Evolutionary conservation across 2,329 filamentous ascomycete genomes (phyloP).

Genomic region (Colletotrichum orchidophilum): DNA sequence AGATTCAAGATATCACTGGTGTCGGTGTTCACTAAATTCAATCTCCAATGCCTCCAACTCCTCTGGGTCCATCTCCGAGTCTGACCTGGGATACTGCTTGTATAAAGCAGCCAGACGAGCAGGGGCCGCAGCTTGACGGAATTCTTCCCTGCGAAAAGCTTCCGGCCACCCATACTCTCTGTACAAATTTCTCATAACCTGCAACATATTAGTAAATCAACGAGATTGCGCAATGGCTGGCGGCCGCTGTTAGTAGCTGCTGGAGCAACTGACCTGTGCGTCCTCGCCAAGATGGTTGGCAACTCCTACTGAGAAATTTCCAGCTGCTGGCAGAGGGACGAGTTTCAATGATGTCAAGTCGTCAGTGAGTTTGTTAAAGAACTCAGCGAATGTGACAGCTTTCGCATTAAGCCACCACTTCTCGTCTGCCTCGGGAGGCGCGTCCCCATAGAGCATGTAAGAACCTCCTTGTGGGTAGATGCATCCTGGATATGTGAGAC

Average conservation of each 20-base stretch:
- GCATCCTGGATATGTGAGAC: conserved; percentile 6
- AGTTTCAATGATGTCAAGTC: conserved; percentile 6
- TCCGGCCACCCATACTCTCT: conserved; percentile 10
- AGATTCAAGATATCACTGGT: neutral
- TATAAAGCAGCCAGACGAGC: conserved; percentile 1
- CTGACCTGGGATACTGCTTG: conserved; percentile 19
- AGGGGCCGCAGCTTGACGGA: conserved; percentile 8
- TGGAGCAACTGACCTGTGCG: conserved; percentile 4
- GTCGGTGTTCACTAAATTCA: neutral
- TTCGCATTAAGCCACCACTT: conserved; percentile 13
- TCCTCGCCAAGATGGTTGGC: conserved; percentile 7
- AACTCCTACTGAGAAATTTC: conserved; percentile 10
- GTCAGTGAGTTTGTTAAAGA: conserved; percentile 7
- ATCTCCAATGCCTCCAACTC: neutral
- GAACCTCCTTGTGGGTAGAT: conserved; percentile 10
- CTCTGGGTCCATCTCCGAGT: neutral
- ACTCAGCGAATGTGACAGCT: neutral
- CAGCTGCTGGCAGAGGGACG: conserved; percentile 8
- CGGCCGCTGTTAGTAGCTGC: neutral
- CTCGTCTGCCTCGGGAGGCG: neutral
- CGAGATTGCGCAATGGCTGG: neutral
- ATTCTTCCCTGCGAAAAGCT: conserved; percentile 10
- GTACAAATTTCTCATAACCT: conserved; percentile 12
- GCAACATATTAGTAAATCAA: neutral
- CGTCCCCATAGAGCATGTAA: neutral